Percentiles rank a stretch among this genome's conserved stretches.
Evolutionary conservation across 768 basidiomycete species (phyloP).

Genomic region (Pleurotus cornucopiae): DNA sequence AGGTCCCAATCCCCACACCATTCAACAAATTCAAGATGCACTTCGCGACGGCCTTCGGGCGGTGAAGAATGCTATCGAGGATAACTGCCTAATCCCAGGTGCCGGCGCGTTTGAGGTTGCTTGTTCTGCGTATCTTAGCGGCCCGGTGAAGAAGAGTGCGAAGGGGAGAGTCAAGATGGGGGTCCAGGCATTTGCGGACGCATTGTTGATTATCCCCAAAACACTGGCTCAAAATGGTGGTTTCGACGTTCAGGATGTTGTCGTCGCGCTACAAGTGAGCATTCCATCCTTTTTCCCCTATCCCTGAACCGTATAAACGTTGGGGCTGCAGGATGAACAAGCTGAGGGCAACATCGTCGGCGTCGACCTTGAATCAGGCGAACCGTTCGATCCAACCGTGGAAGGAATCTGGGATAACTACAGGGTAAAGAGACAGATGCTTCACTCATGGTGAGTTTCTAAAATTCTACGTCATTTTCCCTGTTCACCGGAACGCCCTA

Average conservation of each 20-base stretch:
- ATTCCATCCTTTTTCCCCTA: not conserved
- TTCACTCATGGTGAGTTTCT: slow-evolving; percentile 78
- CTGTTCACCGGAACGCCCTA: slow-evolving; percentile 26
- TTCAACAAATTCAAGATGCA: slow-evolving; percentile 96
- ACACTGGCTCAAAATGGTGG: slow-evolving; percentile 95
- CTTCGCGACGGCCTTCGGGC: slow-evolving; percentile 93
- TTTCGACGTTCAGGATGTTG: slow-evolving; percentile 93
- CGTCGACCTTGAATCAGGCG: slow-evolving; percentile 87
- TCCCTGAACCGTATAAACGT: not conserved
- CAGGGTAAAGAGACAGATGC: slow-evolving; percentile 96
- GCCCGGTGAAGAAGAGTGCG: slow-evolving; percentile 74
- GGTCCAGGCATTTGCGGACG: slow-evolving; percentile 95
- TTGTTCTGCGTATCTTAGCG: slow-evolving; percentile 79
- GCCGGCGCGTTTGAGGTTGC: slow-evolving; percentile 97
- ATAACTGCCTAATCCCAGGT: slow-evolving; percentile 85
- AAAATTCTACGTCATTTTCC: slow-evolving; percentile 10
- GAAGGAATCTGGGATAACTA: slow-evolving; percentile 99
- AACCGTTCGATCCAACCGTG: slow-evolving; percentile 93
- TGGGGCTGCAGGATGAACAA: slow-evolving; percentile 69
- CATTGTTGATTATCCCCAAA: slow-evolving; percentile 91
- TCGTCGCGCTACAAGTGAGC: slow-evolving; percentile 83
- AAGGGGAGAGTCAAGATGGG: slow-evolving; percentile 97
- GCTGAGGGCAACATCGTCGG: slow-evolving; percentile 93
- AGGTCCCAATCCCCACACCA: slow-evolving; percentile 95
- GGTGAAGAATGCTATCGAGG: slow-evolving; percentile 96